These are phyloP conservation scores for Meyerozyma smithsonii DNA, from an alignment of 1,139 yeast genomes.

Conservation along the genomic window DNA sequence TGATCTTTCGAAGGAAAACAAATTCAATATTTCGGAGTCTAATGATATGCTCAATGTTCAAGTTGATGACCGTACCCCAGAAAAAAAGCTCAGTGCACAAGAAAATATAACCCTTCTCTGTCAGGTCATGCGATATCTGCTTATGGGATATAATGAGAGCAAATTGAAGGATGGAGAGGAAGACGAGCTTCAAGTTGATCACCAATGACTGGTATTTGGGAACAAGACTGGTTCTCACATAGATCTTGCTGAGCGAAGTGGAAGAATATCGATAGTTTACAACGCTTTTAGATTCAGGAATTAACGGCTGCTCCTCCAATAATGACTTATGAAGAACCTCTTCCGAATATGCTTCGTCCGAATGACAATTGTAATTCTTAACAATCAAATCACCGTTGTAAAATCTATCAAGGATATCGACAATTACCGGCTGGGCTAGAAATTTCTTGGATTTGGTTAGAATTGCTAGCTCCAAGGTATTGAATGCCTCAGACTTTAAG, in stretches of 20 bases:
- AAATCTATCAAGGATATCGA: conserved; percentile 45
- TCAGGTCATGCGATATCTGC: conserved; percentile 6
- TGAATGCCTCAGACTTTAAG: conserved; percentile 30
- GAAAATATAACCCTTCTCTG: conserved; percentile 5
- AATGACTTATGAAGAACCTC: conserved; percentile 27
- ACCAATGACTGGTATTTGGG: conserved; percentile 43
- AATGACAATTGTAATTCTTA: conserved; percentile 12
- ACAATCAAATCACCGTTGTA: conserved; percentile 48
- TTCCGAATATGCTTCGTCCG: conserved; percentile 13
- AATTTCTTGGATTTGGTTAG: conserved; percentile 51
- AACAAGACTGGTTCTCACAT: conserved; percentile 29
- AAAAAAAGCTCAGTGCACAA: conserved; percentile 20
- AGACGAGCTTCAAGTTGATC: conserved; percentile 31
- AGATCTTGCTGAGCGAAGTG: conserved; percentile 27
- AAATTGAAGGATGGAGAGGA: conserved; percentile 31
- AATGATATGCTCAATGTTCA: conserved; percentile 34
- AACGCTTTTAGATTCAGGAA: conserved; percentile 22
- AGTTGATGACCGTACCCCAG: conserved; percentile 32
- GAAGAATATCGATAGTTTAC: conserved; percentile 33
- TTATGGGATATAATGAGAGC: conserved; percentile 26
- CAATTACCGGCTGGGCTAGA: conserved; percentile 52
- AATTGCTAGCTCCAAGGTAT: conserved; percentile 52
- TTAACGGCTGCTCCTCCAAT: conserved; percentile 23
- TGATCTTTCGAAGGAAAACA: conserved; percentile 30
- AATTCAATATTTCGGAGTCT: conserved; percentile 42